Percentiles rank a stretch among this genome's conserved stretches.
phyloP scores from a whole-genome alignment of 805 yeast species.

The Blastobotrys americana region DNA sequence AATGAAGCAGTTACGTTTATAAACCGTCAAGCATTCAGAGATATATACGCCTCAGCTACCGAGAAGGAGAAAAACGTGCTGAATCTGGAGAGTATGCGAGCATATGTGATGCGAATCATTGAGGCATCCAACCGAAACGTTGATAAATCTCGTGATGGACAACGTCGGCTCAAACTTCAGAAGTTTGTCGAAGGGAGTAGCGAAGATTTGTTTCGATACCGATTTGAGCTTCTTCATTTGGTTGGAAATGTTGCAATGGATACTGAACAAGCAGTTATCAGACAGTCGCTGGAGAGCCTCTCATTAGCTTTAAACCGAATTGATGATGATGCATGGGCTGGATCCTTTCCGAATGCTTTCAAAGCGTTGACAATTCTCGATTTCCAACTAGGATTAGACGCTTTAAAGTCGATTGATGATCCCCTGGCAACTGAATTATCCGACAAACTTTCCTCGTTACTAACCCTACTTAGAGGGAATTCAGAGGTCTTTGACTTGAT shows the following conservation, averaged over 20 bases:
- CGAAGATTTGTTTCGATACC: too few relatives aligned
- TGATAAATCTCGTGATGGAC: background rate
- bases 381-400: background rate
- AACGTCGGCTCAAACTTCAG: background rate
- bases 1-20: conserved; percentile 9
- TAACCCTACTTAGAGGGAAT: too few relatives aligned
- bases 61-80: background rate
- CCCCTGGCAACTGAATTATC: background rate
- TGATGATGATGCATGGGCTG: too few relatives aligned
- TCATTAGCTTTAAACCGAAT: too few relatives aligned
- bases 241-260: background rate
- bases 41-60: background rate
- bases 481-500: too few relatives aligned
- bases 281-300: too few relatives aligned
- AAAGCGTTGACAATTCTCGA: background rate
- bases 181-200: too few relatives aligned
- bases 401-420: background rate
- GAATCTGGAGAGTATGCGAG: background rate
- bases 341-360: too few relatives aligned
- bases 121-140: background rate
- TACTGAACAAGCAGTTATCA: background rate
- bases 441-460: background rate
- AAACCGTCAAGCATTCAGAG: background rate
- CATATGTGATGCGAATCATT: background rate
- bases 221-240: background rate